Evolutionary conservation across 202 grass and related monocot genomes (phyloP), one percentile per base, ranked within the genome.

Genomic region (Zizania palustris): DNA sequence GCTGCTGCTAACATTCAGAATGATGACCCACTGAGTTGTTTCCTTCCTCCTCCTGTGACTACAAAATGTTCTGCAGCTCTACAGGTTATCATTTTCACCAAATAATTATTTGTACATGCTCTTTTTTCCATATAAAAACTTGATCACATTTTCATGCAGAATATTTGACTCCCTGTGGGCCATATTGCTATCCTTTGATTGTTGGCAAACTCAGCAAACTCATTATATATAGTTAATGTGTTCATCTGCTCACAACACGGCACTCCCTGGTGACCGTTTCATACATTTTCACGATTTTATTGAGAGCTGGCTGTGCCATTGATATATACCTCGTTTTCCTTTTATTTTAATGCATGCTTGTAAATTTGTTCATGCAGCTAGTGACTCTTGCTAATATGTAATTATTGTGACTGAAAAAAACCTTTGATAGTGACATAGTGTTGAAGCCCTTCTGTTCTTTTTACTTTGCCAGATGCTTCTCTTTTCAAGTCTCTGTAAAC

Each of bases 51-150:
- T 67, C 76, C 88, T 9, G 60, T 85, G 69, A 45, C 76, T 77
- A 59, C 67, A 66, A 93, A 91, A 71, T 93, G 90, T 81, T 80
- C 85, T 82, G 83, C 72, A 48, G 77, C 91, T 67, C 84, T 97
- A 73, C 90, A 97, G 90, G 90, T 97, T 88, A 66, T 56, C 35
- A 62, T 76, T 46, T 59, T 49, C 66, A 56, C 22, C 45, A 73
- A 45, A 81, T 40, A 22, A 68, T 62, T 72, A 19, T 62, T 33
- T 1, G 3, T 48, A 11, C 44, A 34, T 46, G 2, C 60, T 58
- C 45, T 58, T 74, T 57, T 28, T 75, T 75, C 7, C 58, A n/a
- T 44, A 48, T 75, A 20, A 60, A 19, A 64, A 48, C 15, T 14
- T 56, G 5, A 65, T 46, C 7, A 57, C 15, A 49, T 78, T 68